A percentile compares a stretch with the other conserved stretches of the same genome.
phyloP scores from a whole-genome alignment of 2,329 filamentous ascomycete species.

The Aspergillus sojae region DNA sequence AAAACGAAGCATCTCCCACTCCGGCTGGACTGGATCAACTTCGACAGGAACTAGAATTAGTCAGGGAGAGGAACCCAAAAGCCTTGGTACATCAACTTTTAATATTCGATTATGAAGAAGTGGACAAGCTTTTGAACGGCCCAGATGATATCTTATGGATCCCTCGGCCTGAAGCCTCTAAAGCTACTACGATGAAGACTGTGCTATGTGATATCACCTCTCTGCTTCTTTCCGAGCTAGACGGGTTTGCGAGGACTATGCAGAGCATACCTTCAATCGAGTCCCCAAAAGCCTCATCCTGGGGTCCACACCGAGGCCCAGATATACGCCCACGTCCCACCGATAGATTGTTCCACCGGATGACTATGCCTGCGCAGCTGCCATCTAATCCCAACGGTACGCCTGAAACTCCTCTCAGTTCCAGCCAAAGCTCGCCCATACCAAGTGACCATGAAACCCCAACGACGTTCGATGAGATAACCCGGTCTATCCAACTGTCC shows the following conservation, averaged over 20 bases:
- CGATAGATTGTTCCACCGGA: conserved; percentile 68
- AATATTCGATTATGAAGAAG: conserved; percentile 72
- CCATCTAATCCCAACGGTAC: conserved; percentile 48
- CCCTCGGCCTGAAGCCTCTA: conserved; percentile 68
- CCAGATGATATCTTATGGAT: conserved; percentile 71
- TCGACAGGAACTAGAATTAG: conserved; percentile 66
- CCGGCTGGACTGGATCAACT: conserved; percentile 43
- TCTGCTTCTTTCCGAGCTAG: conserved; percentile 73
- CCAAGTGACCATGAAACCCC: conserved; percentile 46
- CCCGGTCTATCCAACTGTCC: conserved; percentile 44
- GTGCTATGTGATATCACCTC: conserved; percentile 79
- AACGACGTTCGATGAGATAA: conserved; percentile 59
- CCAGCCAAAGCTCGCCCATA: conserved; percentile 38
- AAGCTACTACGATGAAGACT: conserved; percentile 78
- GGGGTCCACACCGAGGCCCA: conserved; percentile 54
- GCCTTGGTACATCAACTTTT: conserved; percentile 77
- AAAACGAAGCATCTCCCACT: conserved; percentile 37
- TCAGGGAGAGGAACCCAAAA: conserved; percentile 73
- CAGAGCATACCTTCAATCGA: conserved; percentile 76
- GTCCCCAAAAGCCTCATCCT: conserved; percentile 63
- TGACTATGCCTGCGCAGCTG: conserved; percentile 74
- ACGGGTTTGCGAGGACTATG: conserved; percentile 70
- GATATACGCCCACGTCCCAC: conserved; percentile 45
- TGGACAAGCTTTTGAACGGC: conserved; percentile 56
- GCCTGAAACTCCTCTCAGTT: conserved; percentile 42